Base-by-base conservation (phyloP, 768 basidiomycete species). In the Serendipita sp. region DNA sequence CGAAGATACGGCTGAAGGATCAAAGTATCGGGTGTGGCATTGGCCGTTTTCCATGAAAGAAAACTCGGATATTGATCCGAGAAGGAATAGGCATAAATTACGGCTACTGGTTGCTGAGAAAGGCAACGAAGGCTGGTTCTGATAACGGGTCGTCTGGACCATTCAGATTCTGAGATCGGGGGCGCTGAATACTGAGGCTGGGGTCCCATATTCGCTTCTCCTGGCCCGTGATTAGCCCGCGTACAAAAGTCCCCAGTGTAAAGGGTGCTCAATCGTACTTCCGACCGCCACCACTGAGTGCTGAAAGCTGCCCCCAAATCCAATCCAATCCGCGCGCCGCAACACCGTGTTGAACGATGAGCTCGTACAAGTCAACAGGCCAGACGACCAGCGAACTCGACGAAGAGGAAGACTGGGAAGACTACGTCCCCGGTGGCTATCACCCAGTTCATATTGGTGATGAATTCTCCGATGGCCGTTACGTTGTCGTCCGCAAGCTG, bases 401-500 rank as follows among this genome's bases (percentile, higher is more conserved):
- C 58, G 88, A 91, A 77, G 89, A 90, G 75, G 91, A 95, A 75
- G 91, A 93, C 72, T 88, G 87, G 81, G 91, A 94, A 76, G 91
- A 93, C 75, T 88, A 85, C 72, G 66, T 75, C 41, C 79, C 85
- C 56, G 89, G 89, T 41, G 88, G 88, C 48, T 91, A 91, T 80
- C 80, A 89, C 52, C 82, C 85, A 28, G 81, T 92, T 47, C 85
- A 85, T 74, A 83, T 96, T 67, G 81, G 81, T 67, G 93, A 97
- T 74, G 75, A 80, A 23, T 95, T 96, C 78, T 88, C 86, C 73
- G 78, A 85, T 67, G 87, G 84, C 64, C 82, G 92, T 56, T 99
- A 99, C 76, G 76, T 81, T 23, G 84, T 96, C 64, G 79, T 94
- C 38, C 79, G 95, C 68, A 99, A 99, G 75, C 80, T 99, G 35